Base-by-base conservation (phyloP, 257 asterid species). In the Penstemon davidsonii region DNA sequence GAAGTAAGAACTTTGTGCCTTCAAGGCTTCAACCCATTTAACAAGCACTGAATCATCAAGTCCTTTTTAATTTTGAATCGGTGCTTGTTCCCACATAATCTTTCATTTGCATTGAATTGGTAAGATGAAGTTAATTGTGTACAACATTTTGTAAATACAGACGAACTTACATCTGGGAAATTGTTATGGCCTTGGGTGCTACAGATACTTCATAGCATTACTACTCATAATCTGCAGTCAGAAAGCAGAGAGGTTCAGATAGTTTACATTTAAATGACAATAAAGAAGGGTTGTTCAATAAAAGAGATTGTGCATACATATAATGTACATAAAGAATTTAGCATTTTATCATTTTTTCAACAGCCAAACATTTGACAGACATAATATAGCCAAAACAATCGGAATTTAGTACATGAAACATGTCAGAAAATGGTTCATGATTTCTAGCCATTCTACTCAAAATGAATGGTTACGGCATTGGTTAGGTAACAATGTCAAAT, bases 141-240 rank as follows among this genome's bases (percentile, higher is more conserved):
- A 39, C 10, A 54, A 36, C 4, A 15, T 5, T 56, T 33, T 68
- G 57, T 18, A 12, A 70, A 45, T 36, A 43, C 3, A 15, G 53
- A 18, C 0, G 68, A 55, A 50, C 54, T 51, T 53, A 52, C 68
- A 54, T 3, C 61, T 44, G 12, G 58, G 3, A 44, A 68, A 25
- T 42, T 36, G n/a, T 19, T 15, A 15, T 42, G 43, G 4, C 3
- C 6, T 3, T 7, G 40, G 46, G 19, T 25, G 65, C 50, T 36
- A 40, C 47, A 68, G n/a, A 11, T 19, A 19, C 37, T 4, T 42
- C 52, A 38, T 36, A 33, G 45, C 49, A 45, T 1, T 4, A 36
- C 40, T 68, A 42, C 13, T 12, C 64, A 7, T 25, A 11, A 61
- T 40, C 75, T 62, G 69, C 75, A 70, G 3, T 60, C 55, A 7